Evolutionary conservation across 169 alveolate genomes (phyloP), one percentile per base, ranked within the genome.

Genomic region (Cryptosporidium meleagridis): DNA sequence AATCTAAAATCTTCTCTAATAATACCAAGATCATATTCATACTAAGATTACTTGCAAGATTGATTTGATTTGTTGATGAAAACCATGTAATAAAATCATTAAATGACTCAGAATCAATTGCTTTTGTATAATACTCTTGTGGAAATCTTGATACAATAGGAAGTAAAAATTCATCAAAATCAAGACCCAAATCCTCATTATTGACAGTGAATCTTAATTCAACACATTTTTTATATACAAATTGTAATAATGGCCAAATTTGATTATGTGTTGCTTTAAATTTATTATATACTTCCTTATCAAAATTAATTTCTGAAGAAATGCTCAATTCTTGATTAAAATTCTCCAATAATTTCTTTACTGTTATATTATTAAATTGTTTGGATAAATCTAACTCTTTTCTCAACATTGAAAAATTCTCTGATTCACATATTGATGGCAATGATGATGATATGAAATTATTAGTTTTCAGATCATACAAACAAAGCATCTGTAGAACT

Each of bases 141-240:
- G 85, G 53, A 23, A 16, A 10, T 37, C 85, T 72, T 2, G 29
- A 14, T 18, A 72, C 9, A n/a, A 16, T 8, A 12, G 85, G 85
- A 2, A 72, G 16, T 3, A 72, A 39, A 0, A 0, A n/a, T 48
- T 52, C 85, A 51, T 23, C 33, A 55, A n/a, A 72, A n/a, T 14
- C 33, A 33, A 51, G 35, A 45, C 52, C 21, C 12, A 26, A 29
- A 44, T 48, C 41, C 3, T 70, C 67, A 51, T 2, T 16, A 26
- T 72, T 37, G 3, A 26, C 62, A 16, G 51, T 51, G 1, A 21
- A 35, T 1, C 26, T 72, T 21, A 72, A 18, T 29, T 72, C 85
- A 18, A 72, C 29, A 21, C 85, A 72, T 21, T 72, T 72, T 29
- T 51, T 72, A 26, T 23, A 51, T 39, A 72, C 12, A 29, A 55